Evolutionary conservation across 306 rosid species (phyloP).

Genomic region (Prosopis cineraria): DNA sequence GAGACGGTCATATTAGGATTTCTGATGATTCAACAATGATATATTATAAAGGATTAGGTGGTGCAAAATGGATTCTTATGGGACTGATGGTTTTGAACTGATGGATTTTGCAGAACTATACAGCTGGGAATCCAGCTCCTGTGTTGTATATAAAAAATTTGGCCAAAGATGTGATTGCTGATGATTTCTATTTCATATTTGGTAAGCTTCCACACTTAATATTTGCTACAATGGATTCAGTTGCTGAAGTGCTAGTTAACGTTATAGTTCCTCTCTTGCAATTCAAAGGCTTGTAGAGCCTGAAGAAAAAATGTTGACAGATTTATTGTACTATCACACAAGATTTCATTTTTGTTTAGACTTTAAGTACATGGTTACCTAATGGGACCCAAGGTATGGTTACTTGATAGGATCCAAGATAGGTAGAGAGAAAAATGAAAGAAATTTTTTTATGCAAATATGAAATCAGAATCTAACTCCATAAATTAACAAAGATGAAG

Average conservation of each 20-base stretch:
- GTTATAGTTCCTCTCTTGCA: slow-evolving; percentile 9
- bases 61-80: slow-evolving; percentile 17
- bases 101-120: slow-evolving; percentile 73
- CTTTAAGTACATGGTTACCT: slow-evolving; percentile 10
- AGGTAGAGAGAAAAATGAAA: too few species aligned
- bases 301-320: slow-evolving; percentile 17
- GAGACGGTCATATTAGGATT: background rate
- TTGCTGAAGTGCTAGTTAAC: background rate
- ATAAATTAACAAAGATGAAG: too few species aligned
- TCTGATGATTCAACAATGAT: slow-evolving; percentile 7
- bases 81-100: slow-evolving; percentile 31
- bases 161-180: slow-evolving; percentile 80
- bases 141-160: slow-evolving; percentile 93
- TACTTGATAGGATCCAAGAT: too few species aligned
- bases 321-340: background rate
- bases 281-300: slow-evolving; percentile 11
- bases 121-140: slow-evolving; percentile 81
- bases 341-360: background rate
- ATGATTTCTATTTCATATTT: slow-evolving; percentile 81
- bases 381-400: too few species aligned
- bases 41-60: slow-evolving; percentile 6
- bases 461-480: too few species aligned
- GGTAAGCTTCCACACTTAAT: slow-evolving; percentile 57
- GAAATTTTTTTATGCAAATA: too few species aligned
- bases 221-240: background rate